phyloP scores from a whole-genome alignment of 179 eudicot genomes.

The Silene coronaria region DNA sequence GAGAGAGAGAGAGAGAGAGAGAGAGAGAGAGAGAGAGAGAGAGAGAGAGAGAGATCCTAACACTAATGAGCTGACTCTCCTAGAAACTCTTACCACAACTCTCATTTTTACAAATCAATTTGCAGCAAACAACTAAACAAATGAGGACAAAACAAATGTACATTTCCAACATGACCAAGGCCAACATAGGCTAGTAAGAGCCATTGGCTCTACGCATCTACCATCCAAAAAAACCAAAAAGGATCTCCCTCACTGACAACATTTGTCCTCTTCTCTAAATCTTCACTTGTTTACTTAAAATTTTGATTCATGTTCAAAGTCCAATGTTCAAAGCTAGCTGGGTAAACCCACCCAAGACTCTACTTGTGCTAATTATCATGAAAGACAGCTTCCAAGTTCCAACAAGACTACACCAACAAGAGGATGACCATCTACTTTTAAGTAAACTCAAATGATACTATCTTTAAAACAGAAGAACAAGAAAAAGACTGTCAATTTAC shows the following conservation, averaged over 20 bases:
- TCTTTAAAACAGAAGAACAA: slow-evolving; percentile 8
- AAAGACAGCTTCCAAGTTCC: neutral
- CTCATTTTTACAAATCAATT: neutral
- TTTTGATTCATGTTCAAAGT: neutral
- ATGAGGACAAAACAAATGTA: neutral
- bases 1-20: neutral
- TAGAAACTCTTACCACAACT: neutral
- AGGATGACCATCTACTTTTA: neutral
- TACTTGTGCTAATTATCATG: neutral
- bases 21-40: too few species aligned
- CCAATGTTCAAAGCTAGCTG: neutral
- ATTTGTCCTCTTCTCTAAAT: neutral
- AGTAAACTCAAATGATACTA: neutral
- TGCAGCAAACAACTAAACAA: neutral
- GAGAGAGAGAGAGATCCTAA: neutral
- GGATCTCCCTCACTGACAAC: neutral
- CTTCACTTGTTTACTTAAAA: neutral
- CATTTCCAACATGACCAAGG: neutral
- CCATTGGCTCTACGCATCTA: neutral
- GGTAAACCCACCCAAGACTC: neutral
- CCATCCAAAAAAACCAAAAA: neutral
- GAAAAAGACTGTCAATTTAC: slow-evolving; percentile 38
- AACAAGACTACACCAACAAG: neutral
- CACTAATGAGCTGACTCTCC: neutral
- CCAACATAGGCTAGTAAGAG: neutral